A percentile compares a stretch with the other conserved stretches of the same genome.
These are phyloP conservation scores for Effrenium voratum DNA, from an alignment of 73 alveolate genomes.

Conservation along the genomic window DNA sequence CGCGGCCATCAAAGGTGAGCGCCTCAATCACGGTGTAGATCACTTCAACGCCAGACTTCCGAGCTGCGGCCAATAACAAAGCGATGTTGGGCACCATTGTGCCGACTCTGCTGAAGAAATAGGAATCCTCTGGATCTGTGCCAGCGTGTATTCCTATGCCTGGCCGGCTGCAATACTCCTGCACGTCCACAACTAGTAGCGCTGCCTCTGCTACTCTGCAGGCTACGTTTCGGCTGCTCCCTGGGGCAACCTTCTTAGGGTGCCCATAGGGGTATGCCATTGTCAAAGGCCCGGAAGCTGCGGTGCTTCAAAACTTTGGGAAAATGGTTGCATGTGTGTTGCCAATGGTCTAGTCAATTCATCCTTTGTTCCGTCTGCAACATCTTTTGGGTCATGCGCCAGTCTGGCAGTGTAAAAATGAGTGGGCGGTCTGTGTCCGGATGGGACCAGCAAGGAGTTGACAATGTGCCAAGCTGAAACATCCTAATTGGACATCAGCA, in stretches of 20 bases:
- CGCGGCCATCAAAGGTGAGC: constrained; percentile 72
- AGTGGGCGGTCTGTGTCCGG: too few relatives aligned
- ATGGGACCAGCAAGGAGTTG: too few relatives aligned
- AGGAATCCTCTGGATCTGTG: constrained; percentile 1
- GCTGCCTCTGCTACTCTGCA: constrained; percentile 56
- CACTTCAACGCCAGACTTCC: constrained; percentile 24
- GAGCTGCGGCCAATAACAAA: constrained; percentile 21
- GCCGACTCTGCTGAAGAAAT: constrained; percentile 57
- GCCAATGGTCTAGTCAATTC: too few relatives aligned
- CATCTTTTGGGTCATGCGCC: too few relatives aligned
- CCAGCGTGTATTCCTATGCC: not conserved
- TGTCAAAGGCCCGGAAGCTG: too few relatives aligned
- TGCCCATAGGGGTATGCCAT: constrained; percentile 49
- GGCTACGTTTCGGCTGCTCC: constrained; percentile 21
- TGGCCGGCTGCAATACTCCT: constrained; percentile 69
- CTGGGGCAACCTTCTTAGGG: constrained; percentile 36
- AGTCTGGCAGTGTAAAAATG: too few relatives aligned
- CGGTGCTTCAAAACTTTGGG: too few relatives aligned
- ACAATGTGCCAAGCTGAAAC: too few relatives aligned
- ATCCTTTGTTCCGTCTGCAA: too few relatives aligned
- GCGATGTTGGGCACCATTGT: constrained; percentile 71
- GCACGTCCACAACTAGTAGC: constrained; percentile 64
- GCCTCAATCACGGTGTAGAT: constrained; percentile 80
- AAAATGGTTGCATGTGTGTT: too few relatives aligned
- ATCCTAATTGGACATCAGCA: too few relatives aligned